Evolutionary conservation across 2,329 filamentous ascomycete genomes (phyloP).

Genomic region (Amylocarpus encephaloides): DNA sequence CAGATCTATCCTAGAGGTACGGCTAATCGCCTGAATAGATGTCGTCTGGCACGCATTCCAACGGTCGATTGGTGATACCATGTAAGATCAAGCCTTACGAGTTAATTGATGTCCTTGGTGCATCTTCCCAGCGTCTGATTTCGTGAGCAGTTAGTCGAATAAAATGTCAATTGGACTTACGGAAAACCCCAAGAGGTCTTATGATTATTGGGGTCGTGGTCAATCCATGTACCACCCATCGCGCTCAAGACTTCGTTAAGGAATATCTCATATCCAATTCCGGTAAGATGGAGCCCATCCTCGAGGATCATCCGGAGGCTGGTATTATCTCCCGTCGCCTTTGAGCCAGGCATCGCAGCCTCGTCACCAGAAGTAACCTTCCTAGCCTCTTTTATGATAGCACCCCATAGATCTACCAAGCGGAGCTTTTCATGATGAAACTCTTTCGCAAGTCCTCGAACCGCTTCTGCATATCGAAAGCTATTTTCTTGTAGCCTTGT

Average conservation of each 20-base stretch:
- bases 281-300: slow-evolving; percentile 30
- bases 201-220: slow-evolving; percentile 11
- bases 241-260: slow-evolving; percentile 19
- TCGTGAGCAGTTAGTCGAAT: background rate
- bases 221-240: slow-evolving; percentile 22
- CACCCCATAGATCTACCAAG: slow-evolving; percentile 73
- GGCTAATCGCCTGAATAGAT: too few relatives aligned
- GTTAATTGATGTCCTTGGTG: background rate
- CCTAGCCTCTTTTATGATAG: slow-evolving; percentile 65
- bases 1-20: too few relatives aligned
- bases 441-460: slow-evolving; percentile 37
- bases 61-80: too few relatives aligned
- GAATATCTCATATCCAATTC: slow-evolving; percentile 28
- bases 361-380: slow-evolving; percentile 40
- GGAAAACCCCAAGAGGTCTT: slow-evolving; percentile 26
- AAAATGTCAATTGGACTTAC: slow-evolving; percentile 10
- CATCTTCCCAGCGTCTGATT: slow-evolving; percentile 5
- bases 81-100: too few relatives aligned
- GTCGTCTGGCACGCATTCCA: too few relatives aligned
- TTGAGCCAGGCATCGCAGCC: slow-evolving; percentile 16
- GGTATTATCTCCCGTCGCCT: slow-evolving; percentile 14
- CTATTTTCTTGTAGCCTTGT: slow-evolving; percentile 54
- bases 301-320: slow-evolving; percentile 20
- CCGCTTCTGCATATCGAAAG: slow-evolving; percentile 60
- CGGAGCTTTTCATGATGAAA: slow-evolving; percentile 39